Conservation (phyloP, 2,329 filamentous ascomycete genomes). For the Stylonectria norvegica region DNA sequence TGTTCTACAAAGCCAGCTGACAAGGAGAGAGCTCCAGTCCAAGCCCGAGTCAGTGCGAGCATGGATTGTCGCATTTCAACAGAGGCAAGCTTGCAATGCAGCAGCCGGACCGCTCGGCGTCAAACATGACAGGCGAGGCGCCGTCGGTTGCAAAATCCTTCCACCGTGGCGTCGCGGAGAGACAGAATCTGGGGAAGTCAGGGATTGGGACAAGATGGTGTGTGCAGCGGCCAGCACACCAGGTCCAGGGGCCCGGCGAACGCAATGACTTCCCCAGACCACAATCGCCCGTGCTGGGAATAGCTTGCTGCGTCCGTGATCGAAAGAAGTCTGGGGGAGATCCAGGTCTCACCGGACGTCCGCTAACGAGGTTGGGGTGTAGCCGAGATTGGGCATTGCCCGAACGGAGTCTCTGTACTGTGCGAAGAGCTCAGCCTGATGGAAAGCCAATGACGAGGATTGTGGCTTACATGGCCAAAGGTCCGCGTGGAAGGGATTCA, state of each 20-base stretch:
- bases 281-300: slow-evolving; percentile 19
- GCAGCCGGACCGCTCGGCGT: no score
- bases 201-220: slow-evolving; percentile 28
- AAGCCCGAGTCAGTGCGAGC: no score
- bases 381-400: slow-evolving; percentile 20
- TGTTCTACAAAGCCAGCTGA: no score
- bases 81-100: no score
- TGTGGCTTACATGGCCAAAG: slow-evolving; percentile 13
- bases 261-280: slow-evolving; percentile 26
- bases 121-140: no score
- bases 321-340: slow-evolving; percentile 19
- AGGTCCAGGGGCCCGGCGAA: slow-evolving; percentile 26
- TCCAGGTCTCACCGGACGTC: slow-evolving; percentile 17
- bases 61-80: no score
- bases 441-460: slow-evolving; percentile 14
- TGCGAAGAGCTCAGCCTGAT: slow-evolving; percentile 15
- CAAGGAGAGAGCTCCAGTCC: no score
- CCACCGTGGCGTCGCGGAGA: slow-evolving; percentile 11
- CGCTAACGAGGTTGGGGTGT: slow-evolving; percentile 28
- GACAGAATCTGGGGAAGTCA: slow-evolving; percentile 35
- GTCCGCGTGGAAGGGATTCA: slow-evolving; percentile 12
- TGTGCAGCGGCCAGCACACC: slow-evolving; percentile 27
- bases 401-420: slow-evolving; percentile 15
- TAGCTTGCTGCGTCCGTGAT: slow-evolving; percentile 15
- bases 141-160: no score